Evolutionary conservation across 352 stramenopile species (phyloP).

Genomic region (Globisporangium solare): DNA sequence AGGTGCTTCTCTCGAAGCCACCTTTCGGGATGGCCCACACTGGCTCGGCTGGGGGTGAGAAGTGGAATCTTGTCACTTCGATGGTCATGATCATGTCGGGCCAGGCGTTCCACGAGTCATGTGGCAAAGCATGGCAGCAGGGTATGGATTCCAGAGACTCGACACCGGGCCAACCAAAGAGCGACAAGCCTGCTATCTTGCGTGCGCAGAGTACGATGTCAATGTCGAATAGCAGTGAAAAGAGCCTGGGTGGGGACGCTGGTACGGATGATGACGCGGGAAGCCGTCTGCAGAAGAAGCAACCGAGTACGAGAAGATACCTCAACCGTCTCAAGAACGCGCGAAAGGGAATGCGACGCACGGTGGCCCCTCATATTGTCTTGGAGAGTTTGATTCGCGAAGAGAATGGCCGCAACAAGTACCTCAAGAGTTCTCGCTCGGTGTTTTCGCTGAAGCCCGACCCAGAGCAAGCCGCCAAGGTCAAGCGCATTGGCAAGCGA

Average conservation of each 20-base stretch:
- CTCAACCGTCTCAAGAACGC: constrained; percentile 74
- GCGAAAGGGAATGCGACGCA: constrained; percentile 50
- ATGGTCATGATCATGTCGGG: constrained; percentile 79
- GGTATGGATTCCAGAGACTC: constrained; percentile 39
- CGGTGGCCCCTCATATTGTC: constrained; percentile 69
- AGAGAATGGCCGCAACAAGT: constrained; percentile 76
- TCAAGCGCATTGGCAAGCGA: constrained; percentile 66
- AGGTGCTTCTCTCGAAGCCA: constrained; percentile 73
- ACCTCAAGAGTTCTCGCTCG: constrained; percentile 75
- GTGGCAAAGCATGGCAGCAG: constrained; percentile 82
- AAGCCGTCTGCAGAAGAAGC: constrained; percentile 61
- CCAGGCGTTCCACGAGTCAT: constrained; percentile 84
- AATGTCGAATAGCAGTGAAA: constrained; percentile 21
- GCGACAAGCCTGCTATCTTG: constrained; percentile 16
- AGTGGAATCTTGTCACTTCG: constrained; percentile 82
- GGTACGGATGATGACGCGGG: constrained; percentile 44
- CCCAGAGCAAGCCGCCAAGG: constrained; percentile 66
- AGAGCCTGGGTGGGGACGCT: constrained; percentile 16
- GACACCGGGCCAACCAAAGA: constrained; percentile 7
- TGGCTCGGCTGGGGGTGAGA: constrained; percentile 53
- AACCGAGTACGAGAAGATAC: constrained; percentile 77
- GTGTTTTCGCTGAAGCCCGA: constrained; percentile 71
- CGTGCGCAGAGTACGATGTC: constrained; percentile 36
- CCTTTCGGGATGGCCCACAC: constrained; percentile 84
- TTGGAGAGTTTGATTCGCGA: constrained; percentile 78